Conservation (phyloP, 805 yeast genomes). For the Isabelozyma rhagii region DNA sequence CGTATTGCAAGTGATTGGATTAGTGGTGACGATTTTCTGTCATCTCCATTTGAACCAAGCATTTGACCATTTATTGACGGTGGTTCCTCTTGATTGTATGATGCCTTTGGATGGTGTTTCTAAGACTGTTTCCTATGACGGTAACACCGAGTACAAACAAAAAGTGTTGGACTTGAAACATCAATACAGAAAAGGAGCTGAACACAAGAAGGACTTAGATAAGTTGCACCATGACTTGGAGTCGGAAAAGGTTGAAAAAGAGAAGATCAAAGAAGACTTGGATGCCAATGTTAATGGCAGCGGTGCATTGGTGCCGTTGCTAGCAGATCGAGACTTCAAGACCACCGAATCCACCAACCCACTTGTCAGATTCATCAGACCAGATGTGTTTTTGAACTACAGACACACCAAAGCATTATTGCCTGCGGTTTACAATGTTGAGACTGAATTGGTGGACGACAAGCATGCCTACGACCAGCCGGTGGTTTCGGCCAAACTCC, state of each 20-base stretch:
- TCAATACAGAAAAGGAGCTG: constrained; percentile 6
- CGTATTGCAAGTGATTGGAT: constrained; percentile 64
- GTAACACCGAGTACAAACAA: constrained; percentile 29
- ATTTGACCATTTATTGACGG: constrained; percentile 56
- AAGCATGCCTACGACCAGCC: constrained; percentile 75
- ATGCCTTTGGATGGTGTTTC: constrained; percentile 69
- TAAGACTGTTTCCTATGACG: constrained; percentile 54
- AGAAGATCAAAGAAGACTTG: not conserved
- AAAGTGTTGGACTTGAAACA: constrained; percentile 22
- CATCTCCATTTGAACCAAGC: constrained; percentile 66
- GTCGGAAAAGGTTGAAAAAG: constrained; percentile 3
- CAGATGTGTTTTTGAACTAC: constrained; percentile 55
- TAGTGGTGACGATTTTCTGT: constrained; percentile 63
- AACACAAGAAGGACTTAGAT: constrained; percentile 16
- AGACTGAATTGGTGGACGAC: constrained; percentile 43
- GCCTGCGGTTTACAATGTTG: constrained; percentile 32
- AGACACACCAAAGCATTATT: constrained; percentile 30
- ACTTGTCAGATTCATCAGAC: constrained; percentile 51
- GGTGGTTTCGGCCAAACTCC: constrained; percentile 63
- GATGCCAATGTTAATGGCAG: not conserved
- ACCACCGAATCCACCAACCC: constrained; percentile 33
- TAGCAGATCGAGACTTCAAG: constrained; percentile 65
- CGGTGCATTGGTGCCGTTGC: constrained; percentile 43
- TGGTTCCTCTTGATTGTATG: constrained; percentile 72
- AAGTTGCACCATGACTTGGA: constrained; percentile 12